Evolutionary conservation across 192 early-diverging fungal species (phyloP), one percentile per base, ranked within the genome.

Genomic region (Umbelopsis vinacea): DNA sequence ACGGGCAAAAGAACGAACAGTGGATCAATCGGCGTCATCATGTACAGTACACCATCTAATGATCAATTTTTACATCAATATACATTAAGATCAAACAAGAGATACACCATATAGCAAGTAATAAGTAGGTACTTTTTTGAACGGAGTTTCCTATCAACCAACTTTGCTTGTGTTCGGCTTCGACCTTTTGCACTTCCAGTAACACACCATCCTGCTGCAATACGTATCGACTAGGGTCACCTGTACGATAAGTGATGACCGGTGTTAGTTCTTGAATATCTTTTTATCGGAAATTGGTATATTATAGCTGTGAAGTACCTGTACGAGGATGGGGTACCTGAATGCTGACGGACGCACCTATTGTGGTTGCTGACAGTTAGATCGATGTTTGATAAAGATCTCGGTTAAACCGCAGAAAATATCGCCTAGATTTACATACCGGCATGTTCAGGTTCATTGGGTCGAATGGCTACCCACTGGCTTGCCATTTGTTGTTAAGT

Each of bases 81-180:
- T 23, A 29, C 0, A 33, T 4, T 12, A 43, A 11, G 6, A 12
- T 12, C 40, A 7, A n/a, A 43, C 8, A 43, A 1, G 40, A 43
- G 40, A 43, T 6, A 43, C 0, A 7, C 5, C 0, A 0, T 12
- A 43, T 43, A 43, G 40, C 40, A 43, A n/a, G 29, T 3, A 29
- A 29, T 29, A 3, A 43, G 11, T 43, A 43, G 2, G 11, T 43
- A 82, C 83, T 81, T 72, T 75, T 76, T 46, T 85, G 81, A 38
- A 85, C 74, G 9, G 76, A 80, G 11, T 82, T 71, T 5, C 67
- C 73, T 22, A 85, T 67, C 52, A 85, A 85, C 83, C 83, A 85
- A 24, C 81, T 82, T 67, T 78, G 76, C 22, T 82, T 46, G 21
- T 71, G 71, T 14, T 75, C 76, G 29, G 74, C 66, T 8, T 82